Evolutionary conservation across 2,329 filamentous ascomycete genomes (phyloP), one percentile per base, ranked within the genome.

Genomic region (Lasiodiplodia sp.): DNA sequence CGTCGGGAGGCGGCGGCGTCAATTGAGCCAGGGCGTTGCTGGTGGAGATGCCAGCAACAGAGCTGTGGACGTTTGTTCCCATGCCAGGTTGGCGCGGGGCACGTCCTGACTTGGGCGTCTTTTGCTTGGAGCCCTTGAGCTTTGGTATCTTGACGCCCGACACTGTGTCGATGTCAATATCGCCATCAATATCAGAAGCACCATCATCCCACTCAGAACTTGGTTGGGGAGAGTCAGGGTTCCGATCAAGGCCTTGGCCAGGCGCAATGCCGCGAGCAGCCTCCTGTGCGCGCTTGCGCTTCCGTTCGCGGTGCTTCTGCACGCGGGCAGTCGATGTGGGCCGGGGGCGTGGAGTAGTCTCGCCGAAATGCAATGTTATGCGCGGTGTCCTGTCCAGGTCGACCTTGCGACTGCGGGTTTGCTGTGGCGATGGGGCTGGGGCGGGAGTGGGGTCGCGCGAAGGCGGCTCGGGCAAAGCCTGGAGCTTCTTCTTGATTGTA

Each of bases 401-500:
- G 12, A 37, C 18, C 38, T 68, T 64, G n/a, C 60, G 49, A 23
- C 47, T 65, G 38, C 60, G 81, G 67, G 83, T 81, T 53, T 75
- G 74, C 64, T 80, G 79, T 5, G 82, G 81, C 34, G 82, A 83
- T 28, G 82, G 80, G 69, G 79, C 72, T 28, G 82, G 80, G 3
- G 77, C 78, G 40, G 86, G 87, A 1, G 87, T 87, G n/a, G 88
- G 86, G 72, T 90, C 88, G 71, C 86, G 83, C 23, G 86, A 88
- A 2, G 87, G 84, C 21, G 87, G 88, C 76, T 87, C 84, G 2
- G 88, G 87, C 58, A 90, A 83, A 12, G 86, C 85, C 70, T 88
- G 84, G 23, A 91, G 83, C 78, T 90, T 90, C 73, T 84, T 83
- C 68, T 85, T 86, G 73, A 91, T 90, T 68, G 85, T 84, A 63